Evolutionary conservation across 164 flowering plant species (phyloP), one percentile per base, ranked within the genome.

Genomic region (Annona cherimola): DNA sequence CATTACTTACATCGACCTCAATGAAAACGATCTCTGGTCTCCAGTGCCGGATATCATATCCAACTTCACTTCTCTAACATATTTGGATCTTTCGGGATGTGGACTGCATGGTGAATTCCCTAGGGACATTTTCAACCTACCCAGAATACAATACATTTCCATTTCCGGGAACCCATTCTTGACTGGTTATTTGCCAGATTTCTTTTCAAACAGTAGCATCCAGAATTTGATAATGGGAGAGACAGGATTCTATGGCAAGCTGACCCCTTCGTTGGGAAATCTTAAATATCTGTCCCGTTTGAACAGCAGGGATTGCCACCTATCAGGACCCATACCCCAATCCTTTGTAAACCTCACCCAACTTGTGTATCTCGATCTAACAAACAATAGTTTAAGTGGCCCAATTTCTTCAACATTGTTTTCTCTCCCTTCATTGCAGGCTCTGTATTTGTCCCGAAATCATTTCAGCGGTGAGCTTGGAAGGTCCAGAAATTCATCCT

Each of bases 31-130:
- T 67, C 61, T 83, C 6, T 69, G 77, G 0, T 55, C 77, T 18
- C 39, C 69, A 50, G 76, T 81, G 60, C 88, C 84, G 0, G 74
- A 76, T 2, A 79, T 76, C 63, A 76, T 83, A 40, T 75, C 67
- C 4, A 65, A 74, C 26, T 82, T 82, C 74, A 20, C 72, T 5
- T 75, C 66, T 26, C 73, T 82, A 79, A 81, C 71, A 3, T 67
- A 67, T 18, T 73, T 82, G 40, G 35, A 54, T 42, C 71, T 80
- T n/a, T 45, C 45, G 50, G 20, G 66, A 39, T 83, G 81, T 44
- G 76, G 70, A 2, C 61, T 85, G 68, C 0, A 19, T 9, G 86
- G 84, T 42, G 64, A 42, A 19, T 76, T 83, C 20, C 87, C 84
- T 2, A 44, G 44, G 9, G 41, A 61, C 18, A 75, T 81, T 20